These are phyloP conservation scores for Colletotrichum noveboracense DNA, from an alignment of 2,329 filamentous ascomycete species.

Conservation along the genomic window DNA sequence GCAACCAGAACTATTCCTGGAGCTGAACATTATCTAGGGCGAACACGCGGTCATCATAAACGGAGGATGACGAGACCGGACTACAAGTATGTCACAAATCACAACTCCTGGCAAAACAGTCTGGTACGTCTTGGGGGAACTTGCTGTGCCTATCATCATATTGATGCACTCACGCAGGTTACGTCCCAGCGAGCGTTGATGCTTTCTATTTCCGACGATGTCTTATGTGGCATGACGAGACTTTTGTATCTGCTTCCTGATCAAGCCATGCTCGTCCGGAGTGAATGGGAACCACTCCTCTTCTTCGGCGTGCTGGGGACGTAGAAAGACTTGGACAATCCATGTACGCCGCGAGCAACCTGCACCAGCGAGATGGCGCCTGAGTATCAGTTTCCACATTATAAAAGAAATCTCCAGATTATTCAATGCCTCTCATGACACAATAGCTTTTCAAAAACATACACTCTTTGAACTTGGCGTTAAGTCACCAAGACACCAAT, in stretches of 20 bases:
- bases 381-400: background rate
- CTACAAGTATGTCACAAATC: accelerated
- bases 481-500: too few relatives aligned
- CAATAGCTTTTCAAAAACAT: too few relatives aligned
- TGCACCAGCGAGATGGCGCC: background rate
- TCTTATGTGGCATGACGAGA: background rate
- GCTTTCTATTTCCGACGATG: too few relatives aligned
- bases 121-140: background rate
- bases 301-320: too few relatives aligned
- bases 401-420: too few relatives aligned
- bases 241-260: background rate
- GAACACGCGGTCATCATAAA: background rate
- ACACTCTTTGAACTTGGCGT: too few relatives aligned
- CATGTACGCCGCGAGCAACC: background rate
- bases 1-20: too few relatives aligned
- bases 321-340: too few relatives aligned
- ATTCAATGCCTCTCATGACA: too few relatives aligned
- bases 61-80: background rate
- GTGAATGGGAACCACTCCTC: accelerated
- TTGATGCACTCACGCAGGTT: background rate
- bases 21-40: accelerated
- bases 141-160: background rate
- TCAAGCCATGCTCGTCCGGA: too few relatives aligned
- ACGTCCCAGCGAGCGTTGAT: background rate
- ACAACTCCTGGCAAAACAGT: background rate